A percentile compares a stretch with the other conserved stretches of the same genome.
Conservation (phyloP, 257 asterid genomes). For the Salvia rosmarinus region DNA sequence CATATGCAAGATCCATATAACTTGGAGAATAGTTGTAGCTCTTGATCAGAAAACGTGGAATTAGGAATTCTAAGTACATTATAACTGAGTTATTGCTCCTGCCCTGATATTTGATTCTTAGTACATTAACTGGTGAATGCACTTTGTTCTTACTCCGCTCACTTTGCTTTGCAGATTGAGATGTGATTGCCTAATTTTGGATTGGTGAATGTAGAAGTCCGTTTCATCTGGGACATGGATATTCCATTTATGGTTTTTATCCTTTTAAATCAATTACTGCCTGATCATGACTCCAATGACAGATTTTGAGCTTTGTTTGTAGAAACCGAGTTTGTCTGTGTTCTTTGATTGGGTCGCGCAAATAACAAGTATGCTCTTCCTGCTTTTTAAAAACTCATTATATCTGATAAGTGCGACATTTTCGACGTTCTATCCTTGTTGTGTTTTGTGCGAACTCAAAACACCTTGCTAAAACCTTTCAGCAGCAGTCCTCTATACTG, state of each 20-base stretch:
- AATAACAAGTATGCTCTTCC: slow-evolving; percentile 28
- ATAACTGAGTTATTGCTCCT: background rate
- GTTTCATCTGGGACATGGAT: slow-evolving; percentile 2
- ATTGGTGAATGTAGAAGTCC: slow-evolving; percentile 36
- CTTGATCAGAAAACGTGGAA: background rate
- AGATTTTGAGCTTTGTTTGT: slow-evolving; percentile 29
- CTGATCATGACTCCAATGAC: slow-evolving; percentile 21
- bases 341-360: slow-evolving; percentile 22
- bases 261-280: slow-evolving; percentile 25
- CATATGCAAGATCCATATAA: background rate
- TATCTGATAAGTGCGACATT: slow-evolving; percentile 12
- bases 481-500: background rate
- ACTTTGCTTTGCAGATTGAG: slow-evolving; percentile 35
- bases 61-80: background rate
- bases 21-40: background rate
- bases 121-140: no score
- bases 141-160: background rate
- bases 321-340: slow-evolving; percentile 11
- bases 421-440: background rate
- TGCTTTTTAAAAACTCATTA: slow-evolving; percentile 18
- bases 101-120: background rate
- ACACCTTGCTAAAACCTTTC: no score
- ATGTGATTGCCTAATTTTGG: background rate
- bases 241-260: slow-evolving; percentile 18
- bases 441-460: background rate